phyloP scores from a whole-genome alignment of 176 grass and related monocot genomes.

The Lolium rigidum region DNA sequence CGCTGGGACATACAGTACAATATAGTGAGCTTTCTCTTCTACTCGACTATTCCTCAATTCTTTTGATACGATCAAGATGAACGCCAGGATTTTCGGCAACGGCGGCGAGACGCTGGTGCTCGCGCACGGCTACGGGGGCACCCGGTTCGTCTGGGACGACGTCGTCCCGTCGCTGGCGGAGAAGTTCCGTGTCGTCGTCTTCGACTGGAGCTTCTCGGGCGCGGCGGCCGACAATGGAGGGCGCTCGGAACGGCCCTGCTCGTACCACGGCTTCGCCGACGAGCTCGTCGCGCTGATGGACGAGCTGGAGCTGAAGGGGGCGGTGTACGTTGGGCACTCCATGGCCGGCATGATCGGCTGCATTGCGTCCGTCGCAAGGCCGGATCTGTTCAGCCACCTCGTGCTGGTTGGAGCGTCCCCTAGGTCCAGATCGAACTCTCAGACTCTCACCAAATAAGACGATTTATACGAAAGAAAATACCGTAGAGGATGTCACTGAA shows the following conservation, averaged over 20 bases:
- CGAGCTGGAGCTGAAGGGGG: constrained; percentile 24
- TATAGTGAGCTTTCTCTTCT: no score
- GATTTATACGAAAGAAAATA: neutral
- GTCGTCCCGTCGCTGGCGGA: constrained; percentile 52
- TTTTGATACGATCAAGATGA: constrained; percentile 35
- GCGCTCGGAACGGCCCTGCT: constrained; percentile 17
- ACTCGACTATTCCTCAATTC: no score
- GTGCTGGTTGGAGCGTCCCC: constrained; percentile 79
- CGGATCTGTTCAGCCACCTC: constrained; percentile 71
- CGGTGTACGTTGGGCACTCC: constrained; percentile 73
- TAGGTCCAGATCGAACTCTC: constrained; percentile 39
- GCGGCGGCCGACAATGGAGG: neutral
- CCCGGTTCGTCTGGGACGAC: constrained; percentile 69
- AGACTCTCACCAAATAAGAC: no score
- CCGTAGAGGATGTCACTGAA: neutral
- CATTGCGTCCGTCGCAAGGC: constrained; percentile 70
- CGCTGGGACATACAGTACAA: neutral
- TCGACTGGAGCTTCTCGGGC: constrained; percentile 88
- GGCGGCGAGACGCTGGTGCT: constrained; percentile 65
- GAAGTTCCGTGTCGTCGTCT: constrained; percentile 68
- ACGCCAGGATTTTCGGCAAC: constrained; percentile 38
- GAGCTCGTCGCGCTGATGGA: constrained; percentile 67
- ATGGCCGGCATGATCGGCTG: constrained; percentile 92
- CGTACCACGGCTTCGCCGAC: constrained; percentile 60
- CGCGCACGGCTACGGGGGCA: constrained; percentile 77